phyloP scores from a whole-genome alignment of 2,329 filamentous ascomycete species.

The Emydomyces testavorans region DNA sequence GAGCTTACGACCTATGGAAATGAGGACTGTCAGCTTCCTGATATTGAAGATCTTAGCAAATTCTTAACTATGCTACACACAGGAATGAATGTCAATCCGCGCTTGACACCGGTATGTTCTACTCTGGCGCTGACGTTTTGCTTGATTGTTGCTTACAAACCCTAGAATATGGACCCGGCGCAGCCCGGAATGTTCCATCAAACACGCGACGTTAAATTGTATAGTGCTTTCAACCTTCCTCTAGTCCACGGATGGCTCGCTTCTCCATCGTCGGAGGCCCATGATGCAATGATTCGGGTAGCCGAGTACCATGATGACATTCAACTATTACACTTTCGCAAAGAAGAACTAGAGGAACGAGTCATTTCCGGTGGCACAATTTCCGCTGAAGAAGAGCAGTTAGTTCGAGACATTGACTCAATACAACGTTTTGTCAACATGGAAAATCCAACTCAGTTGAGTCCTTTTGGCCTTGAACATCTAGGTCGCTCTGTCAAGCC shows the following conservation, averaged over 20 bases:
- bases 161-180: slow-evolving; percentile 31
- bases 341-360: slow-evolving; percentile 79
- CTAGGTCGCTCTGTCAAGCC: slow-evolving; percentile 59
- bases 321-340: slow-evolving; percentile 75
- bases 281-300: slow-evolving; percentile 58
- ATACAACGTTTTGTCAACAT: slow-evolving; percentile 70
- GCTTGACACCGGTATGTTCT: slow-evolving; percentile 53
- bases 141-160: slow-evolving; percentile 23
- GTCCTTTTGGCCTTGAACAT: slow-evolving; percentile 63
- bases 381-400: slow-evolving; percentile 59
- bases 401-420: slow-evolving; percentile 69
- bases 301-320: slow-evolving; percentile 84
- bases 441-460: slow-evolving; percentile 75
- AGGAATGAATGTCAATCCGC: slow-evolving; percentile 95
- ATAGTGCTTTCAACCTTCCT: slow-evolving; percentile 77
- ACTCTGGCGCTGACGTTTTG: too few species aligned
- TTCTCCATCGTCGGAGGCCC: slow-evolving; percentile 50
- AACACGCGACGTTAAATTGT: slow-evolving; percentile 79
- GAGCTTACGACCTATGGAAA: slow-evolving; percentile 73
- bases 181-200: slow-evolving; percentile 68
- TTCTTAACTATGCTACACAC: slow-evolving; percentile 85
- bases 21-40: slow-evolving; percentile 60
- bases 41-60: slow-evolving; percentile 74
- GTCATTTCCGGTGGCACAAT: slow-evolving; percentile 51
- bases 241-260: slow-evolving; percentile 91